These are phyloP conservation scores for Sergeia podlipaevii DNA, from an alignment of 208 protist species.

Conservation along the genomic window DNA sequence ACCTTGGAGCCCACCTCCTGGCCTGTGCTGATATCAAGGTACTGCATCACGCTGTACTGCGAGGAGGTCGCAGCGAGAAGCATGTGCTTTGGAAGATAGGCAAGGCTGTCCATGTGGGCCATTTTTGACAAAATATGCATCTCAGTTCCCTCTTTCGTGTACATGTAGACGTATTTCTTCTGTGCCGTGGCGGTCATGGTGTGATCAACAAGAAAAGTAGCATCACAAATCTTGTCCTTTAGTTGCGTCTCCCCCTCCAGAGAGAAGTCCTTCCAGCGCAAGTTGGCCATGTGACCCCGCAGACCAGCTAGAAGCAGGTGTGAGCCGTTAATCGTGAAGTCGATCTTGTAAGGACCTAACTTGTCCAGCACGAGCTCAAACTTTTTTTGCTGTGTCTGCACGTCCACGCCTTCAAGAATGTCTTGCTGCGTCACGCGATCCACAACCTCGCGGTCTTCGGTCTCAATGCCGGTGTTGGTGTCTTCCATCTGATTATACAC, in stretches of 20 bases:
- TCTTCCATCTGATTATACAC: slow-evolving; percentile 65
- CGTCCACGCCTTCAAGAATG: slow-evolving; percentile 87
- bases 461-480: slow-evolving; percentile 62
- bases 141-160: slow-evolving; percentile 97
- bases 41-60: slow-evolving; percentile 88
- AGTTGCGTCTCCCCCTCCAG: slow-evolving; percentile 94
- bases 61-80: slow-evolving; percentile 92
- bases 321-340: slow-evolving; percentile 94
- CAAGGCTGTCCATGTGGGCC: slow-evolving; percentile 90
- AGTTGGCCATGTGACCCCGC: slow-evolving; percentile 95
- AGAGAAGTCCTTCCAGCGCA: slow-evolving; percentile 93
- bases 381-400: slow-evolving; percentile 91
- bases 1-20: slow-evolving; percentile 79
- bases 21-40: slow-evolving; percentile 95
- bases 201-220: slow-evolving; percentile 96
- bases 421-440: slow-evolving; percentile 92
- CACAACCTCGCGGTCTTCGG: slow-evolving; percentile 88
- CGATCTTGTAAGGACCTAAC: slow-evolving; percentile 94
- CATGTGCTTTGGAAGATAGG: slow-evolving; percentile 98
- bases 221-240: slow-evolving; percentile 92
- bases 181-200: slow-evolving; percentile 98
- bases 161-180: slow-evolving; percentile 99
- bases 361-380: slow-evolving; percentile 93
- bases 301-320: slow-evolving; percentile 93
- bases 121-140: slow-evolving; percentile 96